These are phyloP conservation scores for Talaromyces wortmannii DNA, from an alignment of 495 filamentous ascomycete species.

Conservation along the genomic window DNA sequence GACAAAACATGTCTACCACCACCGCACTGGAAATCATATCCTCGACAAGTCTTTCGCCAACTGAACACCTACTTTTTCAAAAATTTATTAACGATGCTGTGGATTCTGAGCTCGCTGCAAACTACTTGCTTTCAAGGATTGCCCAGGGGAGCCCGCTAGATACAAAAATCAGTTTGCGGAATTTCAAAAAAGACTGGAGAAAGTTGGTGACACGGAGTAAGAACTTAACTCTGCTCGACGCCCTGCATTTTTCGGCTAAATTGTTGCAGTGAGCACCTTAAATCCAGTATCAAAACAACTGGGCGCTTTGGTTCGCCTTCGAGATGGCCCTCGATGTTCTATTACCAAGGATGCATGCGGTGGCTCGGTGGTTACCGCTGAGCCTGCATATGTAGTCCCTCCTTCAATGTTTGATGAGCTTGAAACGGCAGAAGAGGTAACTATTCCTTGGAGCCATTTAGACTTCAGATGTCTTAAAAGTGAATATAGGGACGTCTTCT, in stretches of 20 bases:
- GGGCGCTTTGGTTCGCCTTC: too few relatives aligned
- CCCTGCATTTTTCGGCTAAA: neutral
- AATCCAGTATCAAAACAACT: neutral
- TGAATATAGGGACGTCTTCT: neutral
- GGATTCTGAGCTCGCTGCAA: slow-evolving; percentile 6
- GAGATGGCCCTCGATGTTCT: too few relatives aligned
- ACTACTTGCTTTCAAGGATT: slow-evolving; percentile 2
- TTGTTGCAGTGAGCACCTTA: neutral
- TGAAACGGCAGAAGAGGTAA: neutral
- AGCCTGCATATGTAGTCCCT: slow-evolving; percentile 9
- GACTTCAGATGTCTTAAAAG: neutral
- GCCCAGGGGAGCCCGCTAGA: neutral
- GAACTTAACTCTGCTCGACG: neutral
- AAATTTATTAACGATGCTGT: slow-evolving; percentile 8
- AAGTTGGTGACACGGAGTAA: slow-evolving; percentile 2
- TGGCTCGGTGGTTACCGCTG: neutral
- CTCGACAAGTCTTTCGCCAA: slow-evolving; percentile 8
- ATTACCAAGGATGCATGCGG: neutral
- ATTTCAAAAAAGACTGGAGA: slow-evolving; percentile 8
- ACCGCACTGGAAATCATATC: neutral
- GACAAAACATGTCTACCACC: neutral
- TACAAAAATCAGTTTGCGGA: neutral
- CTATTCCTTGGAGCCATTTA: neutral
- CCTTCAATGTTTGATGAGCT: slow-evolving; percentile 4
- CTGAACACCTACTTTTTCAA: slow-evolving; percentile 8